Percentiles rank a stretch among this genome's conserved stretches.
Evolutionary conservation across 2,329 filamentous ascomycete genomes (phyloP).

Genomic region (Akanthomyces lecanii): DNA sequence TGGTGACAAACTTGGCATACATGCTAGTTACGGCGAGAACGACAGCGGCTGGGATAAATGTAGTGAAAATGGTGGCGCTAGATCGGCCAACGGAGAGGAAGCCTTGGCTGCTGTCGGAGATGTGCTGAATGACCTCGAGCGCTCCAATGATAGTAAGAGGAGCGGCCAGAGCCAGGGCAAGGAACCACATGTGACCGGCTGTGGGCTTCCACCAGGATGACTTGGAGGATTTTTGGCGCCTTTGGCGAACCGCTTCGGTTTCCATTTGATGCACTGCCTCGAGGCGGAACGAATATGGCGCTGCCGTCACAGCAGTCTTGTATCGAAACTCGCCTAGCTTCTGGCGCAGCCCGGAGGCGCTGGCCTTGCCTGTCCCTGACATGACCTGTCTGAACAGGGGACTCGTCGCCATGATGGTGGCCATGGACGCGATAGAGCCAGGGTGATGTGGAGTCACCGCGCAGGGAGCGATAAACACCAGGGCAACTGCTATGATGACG

Average conservation of each 20-base stretch:
- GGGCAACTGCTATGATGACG: not conserved
- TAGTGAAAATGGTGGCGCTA: constrained; percentile 25
- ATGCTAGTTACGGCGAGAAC: constrained; percentile 20
- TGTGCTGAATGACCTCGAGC: constrained; percentile 23
- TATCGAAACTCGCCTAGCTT: not conserved
- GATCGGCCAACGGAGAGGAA: constrained; percentile 21
- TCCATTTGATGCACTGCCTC: not conserved
- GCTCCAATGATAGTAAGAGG: constrained; percentile 22
- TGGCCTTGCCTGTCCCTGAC: not conserved
- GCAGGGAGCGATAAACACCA: constrained; percentile 16
- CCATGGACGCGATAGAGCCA: constrained; percentile 16
- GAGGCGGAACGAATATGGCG: not conserved
- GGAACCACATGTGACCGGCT: constrained; percentile 23
- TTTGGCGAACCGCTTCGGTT: not conserved
- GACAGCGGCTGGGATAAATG: constrained; percentile 25
- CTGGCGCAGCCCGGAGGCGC: not conserved
- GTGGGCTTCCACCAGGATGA: constrained; percentile 23
- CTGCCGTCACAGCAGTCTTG: not conserved
- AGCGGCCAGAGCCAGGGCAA: constrained; percentile 24
- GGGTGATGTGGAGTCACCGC: constrained; percentile 15
- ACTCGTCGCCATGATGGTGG: constrained; percentile 16
- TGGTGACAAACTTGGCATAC: constrained; percentile 23
- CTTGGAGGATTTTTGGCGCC: not conserved
- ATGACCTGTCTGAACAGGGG: constrained; percentile 14
- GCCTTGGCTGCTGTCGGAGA: constrained; percentile 25